Evolutionary conservation across 108 stramenopile genomes (phyloP), one percentile per base, ranked within the genome.

Genomic region (Skeletonema potamos): DNA sequence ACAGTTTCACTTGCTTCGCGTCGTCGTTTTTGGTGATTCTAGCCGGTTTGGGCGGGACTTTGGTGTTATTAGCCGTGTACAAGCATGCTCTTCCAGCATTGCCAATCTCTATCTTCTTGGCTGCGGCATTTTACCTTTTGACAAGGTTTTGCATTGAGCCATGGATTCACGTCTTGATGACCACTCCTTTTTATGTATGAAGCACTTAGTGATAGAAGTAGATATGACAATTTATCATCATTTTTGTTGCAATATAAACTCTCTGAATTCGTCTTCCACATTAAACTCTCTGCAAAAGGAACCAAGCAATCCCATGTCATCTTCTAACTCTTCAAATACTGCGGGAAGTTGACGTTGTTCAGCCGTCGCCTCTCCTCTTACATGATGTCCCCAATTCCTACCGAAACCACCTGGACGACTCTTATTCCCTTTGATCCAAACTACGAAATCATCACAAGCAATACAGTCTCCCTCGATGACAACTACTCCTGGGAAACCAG

Each of bases 41-140:
- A 24, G 86, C 92, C 6, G 97, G 96, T 33, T 73, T 98, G 6
- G 96, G 93, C 3, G 90, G 92, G 0, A 99, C 98, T 20, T 74
- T 99, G 44, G 87, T 97, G 28, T 82, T 99, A 13, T 72, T 99
- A 27, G 84, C 91, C 6, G 92, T 99, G 4, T 96, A 89, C 65
- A 85, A 96, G 54, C 85, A 89, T 72, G 98, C 98, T 15, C 80
- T 99, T 39, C 98, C 98, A 8, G 96, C 96, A 0, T 70, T 97
- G 71, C 96, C 96, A 1, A 94, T 97, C 27, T 82, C 81, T 30
- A 95, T 97, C 33, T 89, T 89, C 58, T 72, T 97, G 27, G 96
- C 92, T 15, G 89, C 93, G 29, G 58, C 82, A 34, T 87, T 95
- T 37, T 97, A 90, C 64, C 62, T 97, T 26, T 26, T 89, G 27